Conservation (phyloP, 306 rosid species). For the Fagus crenata region DNA sequence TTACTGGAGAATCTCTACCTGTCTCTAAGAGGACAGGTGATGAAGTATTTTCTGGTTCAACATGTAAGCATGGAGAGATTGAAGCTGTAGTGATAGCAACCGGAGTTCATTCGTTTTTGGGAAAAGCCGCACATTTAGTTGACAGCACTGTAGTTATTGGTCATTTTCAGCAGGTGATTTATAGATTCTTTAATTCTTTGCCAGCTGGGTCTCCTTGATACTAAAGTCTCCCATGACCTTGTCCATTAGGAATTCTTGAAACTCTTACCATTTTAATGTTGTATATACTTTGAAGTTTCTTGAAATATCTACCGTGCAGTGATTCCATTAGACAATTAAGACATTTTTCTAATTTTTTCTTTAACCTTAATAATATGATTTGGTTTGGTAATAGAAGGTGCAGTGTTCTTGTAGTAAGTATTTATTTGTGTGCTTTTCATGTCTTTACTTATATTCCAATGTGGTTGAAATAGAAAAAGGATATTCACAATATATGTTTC, state of each 20-base stretch:
- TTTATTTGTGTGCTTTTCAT: neutral
- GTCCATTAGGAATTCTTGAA: neutral
- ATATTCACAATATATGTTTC: neutral
- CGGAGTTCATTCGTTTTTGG: conserved; percentile 78
- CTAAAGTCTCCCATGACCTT: neutral
- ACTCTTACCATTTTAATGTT: neutral
- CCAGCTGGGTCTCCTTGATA: conserved; percentile 6
- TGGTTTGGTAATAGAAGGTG: neutral
- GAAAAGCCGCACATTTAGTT: conserved; percentile 83
- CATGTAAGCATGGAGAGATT: conserved; percentile 88
- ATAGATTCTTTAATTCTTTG: conserved; percentile 2
- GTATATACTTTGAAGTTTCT: neutral
- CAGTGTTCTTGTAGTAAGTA: neutral
- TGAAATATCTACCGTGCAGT: neutral
- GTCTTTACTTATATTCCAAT: neutral
- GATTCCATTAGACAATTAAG: neutral
- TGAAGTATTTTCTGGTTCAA: conserved; percentile 77
- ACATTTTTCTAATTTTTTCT: neutral
- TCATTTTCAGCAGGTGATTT: conserved; percentile 74
- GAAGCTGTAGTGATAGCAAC: conserved; percentile 90
- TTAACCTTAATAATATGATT: neutral
- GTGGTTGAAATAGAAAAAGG: neutral
- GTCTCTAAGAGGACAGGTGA: conserved; percentile 80
- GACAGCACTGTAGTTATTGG: conserved; percentile 70
- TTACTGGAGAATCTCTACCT: conserved; percentile 85